Percentiles rank a stretch among this genome's conserved stretches.
phyloP scores from a whole-genome alignment of 108 stramenopile species.

The Nannochloropsis oceanica region DNA sequence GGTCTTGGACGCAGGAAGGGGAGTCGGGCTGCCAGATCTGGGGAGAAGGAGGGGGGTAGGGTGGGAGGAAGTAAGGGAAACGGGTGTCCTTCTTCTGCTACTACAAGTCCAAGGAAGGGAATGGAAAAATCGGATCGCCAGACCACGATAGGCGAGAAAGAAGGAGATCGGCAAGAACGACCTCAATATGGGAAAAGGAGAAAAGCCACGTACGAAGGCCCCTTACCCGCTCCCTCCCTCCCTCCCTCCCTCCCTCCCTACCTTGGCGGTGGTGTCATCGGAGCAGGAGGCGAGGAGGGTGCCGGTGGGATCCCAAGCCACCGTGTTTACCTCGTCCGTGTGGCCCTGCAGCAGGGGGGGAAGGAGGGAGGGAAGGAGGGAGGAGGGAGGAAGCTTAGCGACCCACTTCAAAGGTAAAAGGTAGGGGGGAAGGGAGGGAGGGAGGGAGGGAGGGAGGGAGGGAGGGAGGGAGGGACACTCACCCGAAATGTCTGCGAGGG shows the following conservation, averaged over 20 bases:
- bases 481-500: conserved; percentile 19
- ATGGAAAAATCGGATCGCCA: too few relatives aligned
- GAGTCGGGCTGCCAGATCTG: conserved; percentile 25
- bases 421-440: not conserved
- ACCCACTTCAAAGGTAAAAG: too few relatives aligned
- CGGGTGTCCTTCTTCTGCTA: too few relatives aligned
- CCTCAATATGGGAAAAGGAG: too few relatives aligned
- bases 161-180: too few relatives aligned
- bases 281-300: conserved; percentile 74
- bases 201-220: too few relatives aligned
- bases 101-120: too few relatives aligned
- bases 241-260: conserved; percentile 34
- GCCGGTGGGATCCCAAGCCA: conserved; percentile 88
- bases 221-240: not conserved
- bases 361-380: not conserved
- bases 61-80: too few relatives aligned
- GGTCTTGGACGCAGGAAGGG: conserved; percentile 49
- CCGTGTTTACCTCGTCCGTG: conserved; percentile 84
- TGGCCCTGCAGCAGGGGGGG: conserved; percentile 39
- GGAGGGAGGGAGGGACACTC: not conserved
- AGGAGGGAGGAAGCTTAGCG: not conserved
- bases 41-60: not conserved
- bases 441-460: not conserved
- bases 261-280: conserved; percentile 90
- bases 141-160: too few relatives aligned